Base-by-base conservation (phyloP, 1,139 yeast genomes). In the Arxiozyma slooffiae region DNA sequence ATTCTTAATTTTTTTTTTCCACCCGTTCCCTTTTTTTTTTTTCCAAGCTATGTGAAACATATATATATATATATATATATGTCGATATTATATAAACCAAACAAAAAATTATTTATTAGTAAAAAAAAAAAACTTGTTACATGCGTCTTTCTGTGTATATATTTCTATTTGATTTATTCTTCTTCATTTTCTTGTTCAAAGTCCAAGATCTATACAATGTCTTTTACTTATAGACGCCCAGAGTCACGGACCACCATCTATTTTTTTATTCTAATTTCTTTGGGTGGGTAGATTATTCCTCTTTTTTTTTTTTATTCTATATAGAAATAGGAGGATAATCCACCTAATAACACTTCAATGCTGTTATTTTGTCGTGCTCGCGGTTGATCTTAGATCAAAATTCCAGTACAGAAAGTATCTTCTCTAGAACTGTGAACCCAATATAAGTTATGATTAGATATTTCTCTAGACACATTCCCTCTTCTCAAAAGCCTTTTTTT, bases 211-310 rank as follows among this genome's bases (percentile, higher is more conserved):
- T 51, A 69, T 71, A 78, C 86, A 82, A 83, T 83, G 89, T 82
- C 84, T 82, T 81, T 78, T 58, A 59, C 54, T 66, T 59, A 70
- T 77, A 83, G 94, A 85, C 90, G 83, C 92, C 94, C 94, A 85
- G 94, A 85, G 94, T 85, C 92, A 84, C 94, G 88, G 71, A 64
- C 61, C 64, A 65, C 59, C 36, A 30, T 30, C 36, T 42, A 17
- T 30, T n/a, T n/a, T 30, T 42, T 24, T 42, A n/a, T n/a, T n/a
- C n/a, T n/a, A 18, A 30, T 24, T 21, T 34, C 45, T 24, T 24
- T 42, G 45, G 36, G 45, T 42, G 45, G 45, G 34, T 34, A 30
- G 45, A 42, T 34, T 42, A 42, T 42, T n/a, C n/a, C 45, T 42
- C 36, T 42, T 42, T 38, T 34, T 34, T 24, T 26, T 21, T 23